Percentiles rank a stretch among this genome's conserved stretches.
phyloP scores from a whole-genome alignment of 2,329 filamentous ascomycete genomes.

The Dothideomycetidae sp. region DNA sequence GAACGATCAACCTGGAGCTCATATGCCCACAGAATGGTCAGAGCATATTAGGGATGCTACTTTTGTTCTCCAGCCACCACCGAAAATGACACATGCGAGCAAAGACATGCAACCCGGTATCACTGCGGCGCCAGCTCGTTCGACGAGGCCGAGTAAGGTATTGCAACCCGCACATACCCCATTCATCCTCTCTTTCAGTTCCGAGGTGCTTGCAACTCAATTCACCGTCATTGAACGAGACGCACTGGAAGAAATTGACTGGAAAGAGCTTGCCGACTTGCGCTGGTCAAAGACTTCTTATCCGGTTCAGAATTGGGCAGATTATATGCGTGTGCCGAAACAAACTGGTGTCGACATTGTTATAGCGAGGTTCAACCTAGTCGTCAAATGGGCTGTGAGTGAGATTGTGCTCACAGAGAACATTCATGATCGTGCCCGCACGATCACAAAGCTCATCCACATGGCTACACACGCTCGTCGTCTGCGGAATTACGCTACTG shows the following conservation, averaged over 20 bases:
- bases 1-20: too few species aligned
- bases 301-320: conserved; percentile 49
- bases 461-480: conserved; percentile 62
- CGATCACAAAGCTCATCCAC: conserved; percentile 69
- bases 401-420: conserved; percentile 62
- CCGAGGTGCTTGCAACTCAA: conserved; percentile 63
- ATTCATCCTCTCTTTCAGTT: conserved; percentile 70
- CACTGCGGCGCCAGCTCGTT: not conserved
- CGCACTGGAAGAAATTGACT: conserved; percentile 72
- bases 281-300: conserved; percentile 54
- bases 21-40: too few species aligned
- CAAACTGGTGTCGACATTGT: conserved; percentile 60
- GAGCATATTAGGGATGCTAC: too few species aligned
- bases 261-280: conserved; percentile 75
- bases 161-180: conserved; percentile 43
- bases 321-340: conserved; percentile 38
- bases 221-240: conserved; percentile 80
- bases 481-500: conserved; percentile 70
- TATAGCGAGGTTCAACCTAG: conserved; percentile 74
- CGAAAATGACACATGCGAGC: not conserved
- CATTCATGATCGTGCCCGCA: conserved; percentile 57
- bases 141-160: not conserved
- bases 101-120: not conserved
- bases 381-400: conserved; percentile 76
- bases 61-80: not conserved